phyloP scores from a whole-genome alignment of 805 yeast species.

The Wickerhamomyces silvicola region DNA sequence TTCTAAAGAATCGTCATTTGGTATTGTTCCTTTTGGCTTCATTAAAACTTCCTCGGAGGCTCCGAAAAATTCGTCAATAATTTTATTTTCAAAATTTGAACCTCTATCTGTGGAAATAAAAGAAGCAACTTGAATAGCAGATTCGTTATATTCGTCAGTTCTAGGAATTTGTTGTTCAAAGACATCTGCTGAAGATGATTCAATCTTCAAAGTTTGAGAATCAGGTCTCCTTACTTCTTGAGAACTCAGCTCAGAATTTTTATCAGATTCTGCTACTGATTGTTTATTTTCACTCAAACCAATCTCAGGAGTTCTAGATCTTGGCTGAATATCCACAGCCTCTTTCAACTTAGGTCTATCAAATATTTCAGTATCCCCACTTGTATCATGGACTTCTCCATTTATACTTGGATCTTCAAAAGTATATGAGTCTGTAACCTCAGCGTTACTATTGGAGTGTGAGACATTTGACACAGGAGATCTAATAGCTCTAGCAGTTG shows the following conservation, averaged over 20 bases:
- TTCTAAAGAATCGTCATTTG: conserved; percentile 6
- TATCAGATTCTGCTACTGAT: background rate
- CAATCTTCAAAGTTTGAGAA: background rate
- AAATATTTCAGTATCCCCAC: background rate
- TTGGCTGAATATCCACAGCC: conserved; percentile 10
- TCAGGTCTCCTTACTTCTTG: conserved; percentile 2
- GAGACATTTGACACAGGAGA: conserved; percentile 4
- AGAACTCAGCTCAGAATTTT: background rate
- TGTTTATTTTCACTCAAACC: background rate
- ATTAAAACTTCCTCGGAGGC: conserved; percentile 14
- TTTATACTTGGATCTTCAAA: conserved; percentile 1
- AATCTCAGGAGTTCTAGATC: background rate
- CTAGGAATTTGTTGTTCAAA: conserved; percentile 8
- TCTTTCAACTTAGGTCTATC: conserved; percentile 5
- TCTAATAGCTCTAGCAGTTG: conserved; percentile 9
- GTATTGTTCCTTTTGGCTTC: conserved; percentile 3
- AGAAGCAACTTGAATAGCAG: conserved; percentile 8
- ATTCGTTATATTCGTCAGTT: too few species aligned
- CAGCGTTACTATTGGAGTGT: background rate
- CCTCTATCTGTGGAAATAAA: conserved; percentile 9
- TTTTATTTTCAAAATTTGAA: conserved; percentile 19
- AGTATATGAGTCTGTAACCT: too few species aligned
- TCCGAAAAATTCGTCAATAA: conserved; percentile 20
- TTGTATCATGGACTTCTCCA: background rate
- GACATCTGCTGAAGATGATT: conserved; percentile 8